Conservation (phyloP, 768 basidiomycete genomes). For the Chiua virens region DNA sequence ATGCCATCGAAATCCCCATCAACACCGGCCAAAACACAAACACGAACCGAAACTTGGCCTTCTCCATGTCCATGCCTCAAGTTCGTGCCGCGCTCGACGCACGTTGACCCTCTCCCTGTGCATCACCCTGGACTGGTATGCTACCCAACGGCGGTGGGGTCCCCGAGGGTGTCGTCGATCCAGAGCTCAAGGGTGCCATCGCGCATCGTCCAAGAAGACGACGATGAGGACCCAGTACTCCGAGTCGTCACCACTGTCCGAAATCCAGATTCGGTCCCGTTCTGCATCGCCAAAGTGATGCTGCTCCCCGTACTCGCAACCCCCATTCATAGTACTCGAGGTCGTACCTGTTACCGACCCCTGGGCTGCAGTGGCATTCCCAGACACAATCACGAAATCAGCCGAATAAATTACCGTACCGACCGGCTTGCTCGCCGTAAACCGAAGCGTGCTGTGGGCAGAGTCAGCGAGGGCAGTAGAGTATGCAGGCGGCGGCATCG, state of each 20-base stretch:
- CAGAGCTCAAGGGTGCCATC: background rate
- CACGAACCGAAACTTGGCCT: slow-evolving; percentile 45
- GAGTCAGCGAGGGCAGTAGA: background rate
- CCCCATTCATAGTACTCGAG: no score
- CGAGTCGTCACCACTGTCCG: slow-evolving; percentile 1
- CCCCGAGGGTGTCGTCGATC: slow-evolving; percentile 5
- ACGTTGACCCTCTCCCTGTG: slow-evolving; percentile 4
- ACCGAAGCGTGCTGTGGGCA: slow-evolving; percentile 32
- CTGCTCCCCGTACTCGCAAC: background rate
- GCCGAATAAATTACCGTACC: slow-evolving; percentile 46
- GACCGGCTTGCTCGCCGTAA: slow-evolving; percentile 27
- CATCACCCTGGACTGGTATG: slow-evolving; percentile 2
- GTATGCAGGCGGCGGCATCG: no score
- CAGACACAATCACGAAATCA: slow-evolving; percentile 44
- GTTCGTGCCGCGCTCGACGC: slow-evolving; percentile 22
- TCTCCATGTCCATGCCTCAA: slow-evolving; percentile 32
- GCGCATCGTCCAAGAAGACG: background rate
- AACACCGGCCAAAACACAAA: slow-evolving; percentile 58
- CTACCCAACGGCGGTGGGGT: slow-evolving; percentile 10
- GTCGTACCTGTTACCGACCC: background rate
- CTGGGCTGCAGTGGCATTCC: slow-evolving; percentile 16
- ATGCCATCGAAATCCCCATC: slow-evolving; percentile 55
- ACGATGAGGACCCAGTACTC: background rate
- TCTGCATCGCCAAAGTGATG: slow-evolving; percentile 6
- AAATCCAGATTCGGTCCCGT: slow-evolving; percentile 1